These are phyloP conservation scores for Malassezia arunalokei DNA, from an alignment of 1,284 basidiomycete species.

Conservation along the genomic window DNA sequence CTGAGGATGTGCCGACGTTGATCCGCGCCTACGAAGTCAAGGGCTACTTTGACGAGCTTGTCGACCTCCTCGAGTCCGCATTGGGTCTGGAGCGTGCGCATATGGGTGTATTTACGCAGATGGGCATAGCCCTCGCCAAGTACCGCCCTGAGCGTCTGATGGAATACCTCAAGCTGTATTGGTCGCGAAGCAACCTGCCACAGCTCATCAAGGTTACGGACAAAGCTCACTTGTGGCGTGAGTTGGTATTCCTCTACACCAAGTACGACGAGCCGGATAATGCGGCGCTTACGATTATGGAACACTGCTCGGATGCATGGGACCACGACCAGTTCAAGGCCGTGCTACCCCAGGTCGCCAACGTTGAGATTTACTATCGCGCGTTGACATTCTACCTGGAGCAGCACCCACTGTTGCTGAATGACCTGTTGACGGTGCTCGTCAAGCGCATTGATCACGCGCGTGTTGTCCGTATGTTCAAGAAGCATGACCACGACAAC, in stretches of 20 bases:
- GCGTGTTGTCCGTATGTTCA: conserved; percentile 87
- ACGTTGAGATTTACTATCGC: conserved; percentile 97
- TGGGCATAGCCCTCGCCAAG: conserved; percentile 89
- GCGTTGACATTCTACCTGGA: conserved; percentile 56
- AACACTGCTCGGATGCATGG: conserved; percentile 91
- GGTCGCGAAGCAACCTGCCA: conserved; percentile 89
- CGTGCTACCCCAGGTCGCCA: conserved; percentile 57
- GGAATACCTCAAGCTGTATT: conserved; percentile 97
- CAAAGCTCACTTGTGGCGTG: conserved; percentile 95
- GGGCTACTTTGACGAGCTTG: conserved; percentile 88
- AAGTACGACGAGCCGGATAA: conserved; percentile 96
- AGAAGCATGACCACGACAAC: conserved; percentile 70
- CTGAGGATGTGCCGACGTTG: conserved; percentile 76
- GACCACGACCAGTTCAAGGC: conserved; percentile 85
- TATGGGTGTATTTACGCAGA: conserved; percentile 73
- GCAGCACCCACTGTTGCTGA: conserved; percentile 82
- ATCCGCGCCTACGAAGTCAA: conserved; percentile 77
- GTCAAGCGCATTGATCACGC: conserved; percentile 85
- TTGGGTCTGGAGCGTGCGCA: conserved; percentile 85
- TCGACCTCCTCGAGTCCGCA: conserved; percentile 81
- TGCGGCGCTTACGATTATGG: conserved; percentile 93
- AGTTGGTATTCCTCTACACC: conserved; percentile 93
- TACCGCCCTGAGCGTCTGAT: conserved; percentile 94
- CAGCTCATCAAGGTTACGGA: conserved; percentile 90
- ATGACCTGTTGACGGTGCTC: conserved; percentile 81